Evolutionary conservation across 176 grass and related monocot genomes (phyloP), one percentile per base, ranked within the genome.

Genomic region (Otatea glauca): DNA sequence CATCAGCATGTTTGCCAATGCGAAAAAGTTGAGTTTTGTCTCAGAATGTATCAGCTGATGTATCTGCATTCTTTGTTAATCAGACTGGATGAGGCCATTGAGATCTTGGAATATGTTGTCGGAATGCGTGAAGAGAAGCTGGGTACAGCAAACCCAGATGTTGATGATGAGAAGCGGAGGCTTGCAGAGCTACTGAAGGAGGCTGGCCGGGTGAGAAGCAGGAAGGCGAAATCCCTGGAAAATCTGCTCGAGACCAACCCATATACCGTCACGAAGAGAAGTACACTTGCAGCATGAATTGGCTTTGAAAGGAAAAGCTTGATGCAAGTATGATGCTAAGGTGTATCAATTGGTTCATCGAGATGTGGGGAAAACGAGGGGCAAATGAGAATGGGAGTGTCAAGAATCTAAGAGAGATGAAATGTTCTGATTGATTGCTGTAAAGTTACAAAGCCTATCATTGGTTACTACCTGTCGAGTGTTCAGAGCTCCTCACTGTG

Each of bases 91-190:
- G 92, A 94, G 62, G 97, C 97, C 14, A 96, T 99, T 18, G 97
- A 99, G 75, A 94, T 96, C 63, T 90, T 99, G 85, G 97, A 99
- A 72, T 80, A 88, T 74, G 89, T 99, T 24, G 93, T 99, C 5
- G 93, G 86, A 55, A 92, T 99, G 81, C 92, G 97, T 10, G 97
- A 99, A 82, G 97, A 99, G 84, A 96, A 89, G 68, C 84, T 96
- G 66, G 97, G 97, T 17, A 99, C 97, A 3, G 97, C 97, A 6
- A 99, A 96, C 87, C 89, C 97, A 70, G 97, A 99, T 32, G 93
- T 99, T 1, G 88, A 87, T 12, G 97, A 99, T 4, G 97, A 99
- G 89, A 99, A 96, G 82, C 89, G 90, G 53, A 93, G 97, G 82
- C 85, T 99, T 42, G 86, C 86, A 2, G 93, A 92, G 81, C 71